These are phyloP conservation scores for Phytophthora rubi DNA, from an alignment of 352 stramenopile species.

Conservation along the genomic window DNA sequence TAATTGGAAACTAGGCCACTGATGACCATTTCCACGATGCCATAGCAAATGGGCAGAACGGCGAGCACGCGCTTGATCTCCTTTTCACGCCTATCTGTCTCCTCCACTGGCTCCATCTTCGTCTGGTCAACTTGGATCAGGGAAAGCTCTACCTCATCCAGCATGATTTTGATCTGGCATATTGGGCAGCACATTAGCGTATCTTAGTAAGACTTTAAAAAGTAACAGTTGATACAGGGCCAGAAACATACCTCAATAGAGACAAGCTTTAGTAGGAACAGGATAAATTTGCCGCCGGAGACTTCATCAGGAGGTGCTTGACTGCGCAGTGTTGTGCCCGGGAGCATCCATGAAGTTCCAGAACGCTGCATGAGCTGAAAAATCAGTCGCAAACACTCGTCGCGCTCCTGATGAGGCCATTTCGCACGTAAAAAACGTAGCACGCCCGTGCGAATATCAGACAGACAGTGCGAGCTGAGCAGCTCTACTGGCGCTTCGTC, in stretches of 20 bases:
- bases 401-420: conserved; percentile 74
- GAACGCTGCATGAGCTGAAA: conserved; percentile 68
- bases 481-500: conserved; percentile 49
- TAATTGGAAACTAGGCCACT: conserved; percentile 62
- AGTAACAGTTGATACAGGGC: neutral
- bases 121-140: conserved; percentile 75
- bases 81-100: conserved; percentile 49
- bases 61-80: conserved; percentile 63
- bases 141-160: conserved; percentile 81
- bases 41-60: conserved; percentile 81
- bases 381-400: conserved; percentile 66
- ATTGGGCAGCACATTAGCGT: neutral
- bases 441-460: conserved; percentile 61
- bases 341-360: conserved; percentile 68
- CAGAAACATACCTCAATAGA: conserved; percentile 65
- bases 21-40: conserved; percentile 77
- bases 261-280: conserved; percentile 83
- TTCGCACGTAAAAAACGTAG: conserved; percentile 73
- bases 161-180: conserved; percentile 80
- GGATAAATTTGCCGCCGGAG: conserved; percentile 71
- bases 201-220: neutral
- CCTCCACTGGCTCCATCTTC: conserved; percentile 51
- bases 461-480: conserved; percentile 61
- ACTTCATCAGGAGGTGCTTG: conserved; percentile 59
- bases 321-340: conserved; percentile 57